phyloP scores from a whole-genome alignment of 306 rosid species.

The Geum urbanum region DNA sequence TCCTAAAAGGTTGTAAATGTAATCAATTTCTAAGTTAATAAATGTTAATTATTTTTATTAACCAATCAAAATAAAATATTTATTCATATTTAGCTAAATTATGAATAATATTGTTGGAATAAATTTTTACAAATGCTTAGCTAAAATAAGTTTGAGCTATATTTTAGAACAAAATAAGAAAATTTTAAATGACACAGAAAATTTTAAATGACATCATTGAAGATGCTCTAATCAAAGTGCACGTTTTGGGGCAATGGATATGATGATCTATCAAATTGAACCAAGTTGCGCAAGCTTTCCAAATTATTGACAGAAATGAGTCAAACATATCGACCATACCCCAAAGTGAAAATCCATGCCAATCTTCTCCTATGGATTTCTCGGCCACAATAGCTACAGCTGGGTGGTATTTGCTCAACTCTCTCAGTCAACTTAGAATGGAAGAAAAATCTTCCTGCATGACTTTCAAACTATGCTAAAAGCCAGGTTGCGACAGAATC shows the following conservation, averaged over 20 bases:
- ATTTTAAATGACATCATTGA: too few relatives aligned
- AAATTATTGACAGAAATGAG: conserved; percentile 18
- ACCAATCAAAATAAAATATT: too few relatives aligned
- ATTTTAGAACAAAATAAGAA: too few relatives aligned
- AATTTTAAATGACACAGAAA: too few relatives aligned
- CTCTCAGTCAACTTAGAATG: not conserved
- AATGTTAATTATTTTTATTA: too few relatives aligned
- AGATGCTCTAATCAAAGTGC: not conserved
- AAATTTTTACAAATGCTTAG: too few relatives aligned
- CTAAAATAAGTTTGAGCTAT: too few relatives aligned
- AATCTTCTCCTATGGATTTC: not conserved
- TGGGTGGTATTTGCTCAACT: not conserved
- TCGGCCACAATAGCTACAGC: not conserved
- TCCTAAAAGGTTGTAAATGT: too few relatives aligned
- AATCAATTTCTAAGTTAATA: too few relatives aligned
- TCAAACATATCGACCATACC: conserved; percentile 9
- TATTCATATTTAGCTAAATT: too few relatives aligned
- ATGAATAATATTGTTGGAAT: too few relatives aligned
- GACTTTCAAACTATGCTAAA: not conserved
- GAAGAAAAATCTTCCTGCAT: not conserved
- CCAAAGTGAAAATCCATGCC: not conserved
- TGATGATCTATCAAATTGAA: not conserved
- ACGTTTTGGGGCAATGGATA: conserved; percentile 1
- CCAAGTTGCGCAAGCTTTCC: not conserved
- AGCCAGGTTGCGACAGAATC: not conserved